Evolutionary conservation across 2,329 filamentous ascomycete genomes (phyloP).

Genomic region (Colletotrichum karsti): DNA sequence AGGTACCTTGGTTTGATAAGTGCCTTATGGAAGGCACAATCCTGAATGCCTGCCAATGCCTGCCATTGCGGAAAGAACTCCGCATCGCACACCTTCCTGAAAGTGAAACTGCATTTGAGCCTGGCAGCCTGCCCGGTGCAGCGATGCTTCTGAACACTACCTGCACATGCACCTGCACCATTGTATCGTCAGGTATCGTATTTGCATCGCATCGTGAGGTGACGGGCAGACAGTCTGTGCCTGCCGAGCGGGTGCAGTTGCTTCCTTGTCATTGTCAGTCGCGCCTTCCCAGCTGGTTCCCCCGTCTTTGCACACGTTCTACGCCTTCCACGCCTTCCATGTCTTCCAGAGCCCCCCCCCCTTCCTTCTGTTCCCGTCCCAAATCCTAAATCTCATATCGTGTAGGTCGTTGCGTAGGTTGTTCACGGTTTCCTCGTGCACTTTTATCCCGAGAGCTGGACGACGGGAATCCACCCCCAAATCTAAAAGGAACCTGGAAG

Average conservation of each 20-base stretch:
- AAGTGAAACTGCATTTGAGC: conserved; percentile 20
- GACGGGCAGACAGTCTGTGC: conserved; percentile 8
- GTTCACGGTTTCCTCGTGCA: conserved; percentile 3
- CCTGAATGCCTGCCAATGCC: background rate
- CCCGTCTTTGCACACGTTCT: background rate
- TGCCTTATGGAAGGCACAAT: background rate
- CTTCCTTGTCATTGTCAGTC: background rate
- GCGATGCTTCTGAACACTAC: background rate
- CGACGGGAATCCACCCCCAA: conserved; percentile 18
- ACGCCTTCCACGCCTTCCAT: conserved; percentile 5
- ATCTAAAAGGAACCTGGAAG: background rate
- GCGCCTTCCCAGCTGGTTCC: background rate
- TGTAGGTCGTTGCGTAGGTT: too few relatives aligned
- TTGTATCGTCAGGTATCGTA: conserved; percentile 1
- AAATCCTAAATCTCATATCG: too few relatives aligned
- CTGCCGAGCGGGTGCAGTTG: background rate
- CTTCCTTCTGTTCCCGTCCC: background rate
- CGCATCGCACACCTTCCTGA: conserved; percentile 19
- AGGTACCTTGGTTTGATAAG: too few relatives aligned
- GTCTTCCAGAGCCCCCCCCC: conserved; percentile 3
- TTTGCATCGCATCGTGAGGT: conserved; percentile 6
- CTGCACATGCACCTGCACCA: conserved; percentile 22
- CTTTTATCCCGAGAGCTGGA: conserved; percentile 17
- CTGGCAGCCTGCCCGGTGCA: too few relatives aligned
- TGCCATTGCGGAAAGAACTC: conserved; percentile 21